Conservation (phyloP, 495 filamentous ascomycete genomes). For the Talaromyces wortmannii region DNA sequence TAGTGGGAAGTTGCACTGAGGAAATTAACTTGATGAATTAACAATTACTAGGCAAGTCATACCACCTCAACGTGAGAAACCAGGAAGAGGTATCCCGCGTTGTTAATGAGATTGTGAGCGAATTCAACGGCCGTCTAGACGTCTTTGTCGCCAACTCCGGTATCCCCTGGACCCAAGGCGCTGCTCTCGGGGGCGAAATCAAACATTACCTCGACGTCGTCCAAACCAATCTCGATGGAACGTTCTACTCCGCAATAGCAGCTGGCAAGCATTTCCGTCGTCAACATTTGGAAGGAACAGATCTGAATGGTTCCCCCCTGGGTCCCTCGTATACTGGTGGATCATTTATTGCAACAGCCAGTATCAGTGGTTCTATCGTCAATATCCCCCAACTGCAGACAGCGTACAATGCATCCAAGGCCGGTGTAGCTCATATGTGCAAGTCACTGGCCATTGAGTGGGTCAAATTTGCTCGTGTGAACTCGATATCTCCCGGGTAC, state of each 20-base stretch:
- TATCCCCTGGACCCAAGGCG: constrained; percentile 40
- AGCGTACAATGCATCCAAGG: constrained; percentile 85
- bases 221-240: constrained; percentile 40
- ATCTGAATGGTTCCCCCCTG: not conserved
- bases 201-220: constrained; percentile 29
- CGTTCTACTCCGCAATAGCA: constrained; percentile 38
- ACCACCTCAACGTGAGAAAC: not conserved
- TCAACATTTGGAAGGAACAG: constrained; percentile 7
- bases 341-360: constrained; percentile 36
- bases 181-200: constrained; percentile 23
- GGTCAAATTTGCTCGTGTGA: constrained; percentile 77
- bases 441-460: constrained; percentile 76
- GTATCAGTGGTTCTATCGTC: constrained; percentile 77
- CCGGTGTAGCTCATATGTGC: constrained; percentile 76
- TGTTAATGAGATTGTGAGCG: constrained; percentile 48
- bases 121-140: constrained; percentile 61
- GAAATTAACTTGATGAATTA: not conserved
- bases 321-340: constrained; percentile 14
- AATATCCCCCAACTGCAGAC: constrained; percentile 87
- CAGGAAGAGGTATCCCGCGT: not conserved
- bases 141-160: constrained; percentile 75
- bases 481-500: constrained; percentile 80
- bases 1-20: not conserved
- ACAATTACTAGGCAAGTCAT: not conserved
- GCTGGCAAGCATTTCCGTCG: constrained; percentile 32